Conservation (phyloP, 129 eudicot species). For the Lonicera japonica region DNA sequence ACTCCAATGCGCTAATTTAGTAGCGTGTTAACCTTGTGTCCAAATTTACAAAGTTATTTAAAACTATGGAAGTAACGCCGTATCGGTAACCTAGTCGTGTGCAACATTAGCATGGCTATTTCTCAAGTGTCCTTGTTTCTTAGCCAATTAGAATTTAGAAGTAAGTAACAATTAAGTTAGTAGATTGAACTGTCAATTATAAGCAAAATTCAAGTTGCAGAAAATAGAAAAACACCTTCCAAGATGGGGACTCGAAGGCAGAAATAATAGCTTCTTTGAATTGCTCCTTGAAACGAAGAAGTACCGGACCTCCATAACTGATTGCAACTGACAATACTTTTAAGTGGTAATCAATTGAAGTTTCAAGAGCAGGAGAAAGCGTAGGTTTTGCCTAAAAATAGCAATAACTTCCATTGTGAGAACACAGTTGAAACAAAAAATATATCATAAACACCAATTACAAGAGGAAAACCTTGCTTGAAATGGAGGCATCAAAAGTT, state of each 20-base stretch:
- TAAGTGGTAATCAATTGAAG: conserved; percentile 79
- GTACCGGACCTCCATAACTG: conserved; percentile 82
- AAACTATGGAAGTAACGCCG: not conserved
- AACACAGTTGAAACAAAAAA: conserved; percentile 16
- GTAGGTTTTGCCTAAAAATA: conserved; percentile 50
- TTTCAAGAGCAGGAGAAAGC: conserved; percentile 94
- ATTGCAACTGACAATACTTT: conserved; percentile 90
- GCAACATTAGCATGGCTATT: not conserved
- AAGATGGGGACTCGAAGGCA: conserved; percentile 91
- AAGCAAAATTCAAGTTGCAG: not conserved
- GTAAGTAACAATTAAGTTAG: not conserved
- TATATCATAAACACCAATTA: conserved; percentile 3
- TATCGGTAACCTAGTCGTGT: not conserved
- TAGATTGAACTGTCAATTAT: not conserved
- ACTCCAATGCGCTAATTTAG: not conserved
- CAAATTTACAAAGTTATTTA: not conserved
- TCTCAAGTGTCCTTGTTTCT: not conserved
- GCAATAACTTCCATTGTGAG: conserved; percentile 2
- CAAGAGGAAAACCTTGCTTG: conserved; percentile 50
- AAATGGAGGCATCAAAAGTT: conserved; percentile 32
- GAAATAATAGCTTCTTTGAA: conserved; percentile 70
- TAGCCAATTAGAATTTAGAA: not conserved
- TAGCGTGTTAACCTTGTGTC: conserved; percentile 1
- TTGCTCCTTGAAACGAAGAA: conserved; percentile 62
- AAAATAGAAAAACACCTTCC: conserved; percentile 60